Evolutionary conservation across 306 rosid species (phyloP).

Genomic region (Trifolium dubium): DNA sequence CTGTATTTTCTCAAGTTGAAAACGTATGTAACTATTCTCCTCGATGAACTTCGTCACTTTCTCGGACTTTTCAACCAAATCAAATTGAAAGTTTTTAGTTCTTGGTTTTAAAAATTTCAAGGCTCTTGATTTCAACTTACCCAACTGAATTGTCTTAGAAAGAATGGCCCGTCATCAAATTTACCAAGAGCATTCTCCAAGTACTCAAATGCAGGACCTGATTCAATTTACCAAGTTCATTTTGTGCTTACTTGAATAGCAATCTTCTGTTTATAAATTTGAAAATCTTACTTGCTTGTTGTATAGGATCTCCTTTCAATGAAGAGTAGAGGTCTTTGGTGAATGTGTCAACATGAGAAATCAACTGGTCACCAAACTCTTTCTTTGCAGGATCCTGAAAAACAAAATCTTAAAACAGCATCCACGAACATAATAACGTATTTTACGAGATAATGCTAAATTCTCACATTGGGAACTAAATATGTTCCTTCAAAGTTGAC

Average conservation of each 20-base stretch:
- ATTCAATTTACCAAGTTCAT: conserved; percentile 12
- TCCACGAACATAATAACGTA: neutral
- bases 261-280: conserved; percentile 10
- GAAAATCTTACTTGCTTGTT: conserved; percentile 48
- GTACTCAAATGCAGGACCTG: conserved; percentile 72
- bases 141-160: conserved; percentile 75
- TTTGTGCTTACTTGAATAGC: neutral
- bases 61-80: too few relatives aligned
- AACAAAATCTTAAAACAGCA: neutral
- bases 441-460: neutral
- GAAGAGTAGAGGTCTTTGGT: conserved; percentile 43
- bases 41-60: too few relatives aligned
- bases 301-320: conserved; percentile 52
- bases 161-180: conserved; percentile 73
- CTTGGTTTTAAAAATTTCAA: neutral
- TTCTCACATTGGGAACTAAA: conserved; percentile 61
- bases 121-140: conserved; percentile 50
- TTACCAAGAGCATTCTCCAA: conserved; percentile 71
- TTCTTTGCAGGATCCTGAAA: conserved; percentile 62
- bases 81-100: too few relatives aligned
- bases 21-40: too few relatives aligned
- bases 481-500: conserved; percentile 55
- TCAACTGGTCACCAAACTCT: conserved; percentile 58
- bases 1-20: too few relatives aligned
- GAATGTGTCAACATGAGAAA: conserved; percentile 55